Conservation (phyloP, 1,284 basidiomycete genomes). For the Ganoderma boninense region DNA sequence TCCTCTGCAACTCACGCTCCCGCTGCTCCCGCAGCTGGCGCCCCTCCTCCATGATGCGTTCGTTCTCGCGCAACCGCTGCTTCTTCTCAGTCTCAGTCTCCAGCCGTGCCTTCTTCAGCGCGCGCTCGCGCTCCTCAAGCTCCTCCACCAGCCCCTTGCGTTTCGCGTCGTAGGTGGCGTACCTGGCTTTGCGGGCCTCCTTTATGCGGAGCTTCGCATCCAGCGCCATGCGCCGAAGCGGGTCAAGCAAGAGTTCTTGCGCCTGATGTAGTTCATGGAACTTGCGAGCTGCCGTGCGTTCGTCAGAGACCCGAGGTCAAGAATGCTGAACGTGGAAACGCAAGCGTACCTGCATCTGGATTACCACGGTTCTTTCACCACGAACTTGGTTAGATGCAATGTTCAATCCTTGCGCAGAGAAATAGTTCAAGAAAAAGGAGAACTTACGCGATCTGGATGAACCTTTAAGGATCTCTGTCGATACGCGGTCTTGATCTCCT, state of each 20-base stretch:
- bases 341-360: slow-evolving; percentile 72
- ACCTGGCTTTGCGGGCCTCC: slow-evolving; percentile 75
- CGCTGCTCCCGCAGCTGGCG: slow-evolving; percentile 74
- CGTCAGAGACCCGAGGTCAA: background rate
- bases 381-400: slow-evolving; percentile 9
- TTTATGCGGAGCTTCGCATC: slow-evolving; percentile 83
- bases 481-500: slow-evolving; percentile 87
- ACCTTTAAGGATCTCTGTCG: slow-evolving; percentile 85
- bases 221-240: slow-evolving; percentile 81
- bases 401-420: slow-evolving; percentile 30
- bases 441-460: slow-evolving; percentile 85
- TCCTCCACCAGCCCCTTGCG: slow-evolving; percentile 86
- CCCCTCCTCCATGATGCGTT: slow-evolving; percentile 83
- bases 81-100: slow-evolving; percentile 68
- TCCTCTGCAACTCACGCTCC: slow-evolving; percentile 60
- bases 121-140: slow-evolving; percentile 83
- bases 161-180: slow-evolving; percentile 80
- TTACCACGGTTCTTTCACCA: slow-evolving; percentile 75
- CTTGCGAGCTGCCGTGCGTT: slow-evolving; percentile 62
- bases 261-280: slow-evolving; percentile 91
- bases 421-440: slow-evolving; percentile 22
- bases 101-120: slow-evolving; percentile 76
- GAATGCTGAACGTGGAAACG: too few relatives aligned
- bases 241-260: slow-evolving; percentile 87
- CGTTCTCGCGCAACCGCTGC: slow-evolving; percentile 68